Conservation (phyloP, 345 rosid species). For the Orychophragmus violaceus region DNA sequence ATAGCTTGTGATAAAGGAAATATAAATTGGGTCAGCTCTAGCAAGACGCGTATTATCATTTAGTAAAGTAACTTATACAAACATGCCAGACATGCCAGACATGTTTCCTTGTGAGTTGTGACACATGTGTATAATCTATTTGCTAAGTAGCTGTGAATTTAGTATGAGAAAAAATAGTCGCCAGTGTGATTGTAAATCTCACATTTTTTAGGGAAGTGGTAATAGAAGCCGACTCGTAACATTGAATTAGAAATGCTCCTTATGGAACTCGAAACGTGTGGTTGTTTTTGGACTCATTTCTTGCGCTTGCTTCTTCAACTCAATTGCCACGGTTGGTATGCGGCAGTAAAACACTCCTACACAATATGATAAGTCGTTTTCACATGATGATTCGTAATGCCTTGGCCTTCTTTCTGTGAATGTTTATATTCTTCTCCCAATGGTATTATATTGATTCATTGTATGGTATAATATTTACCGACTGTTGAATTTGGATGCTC, state of each 20-base stretch:
- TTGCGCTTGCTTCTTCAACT: slow-evolving; percentile 59
- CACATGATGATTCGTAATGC: not conserved
- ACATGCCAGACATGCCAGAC: slow-evolving; percentile 10
- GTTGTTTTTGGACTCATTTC: slow-evolving; percentile 70
- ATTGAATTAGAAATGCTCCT: slow-evolving; percentile 65
- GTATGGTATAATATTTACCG: slow-evolving; percentile 54
- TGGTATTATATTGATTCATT: too few relatives aligned
- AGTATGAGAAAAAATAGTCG: slow-evolving; percentile 24
- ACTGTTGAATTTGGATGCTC: slow-evolving; percentile 81
- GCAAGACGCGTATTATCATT: not conserved
- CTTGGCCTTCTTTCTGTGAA: too few relatives aligned
- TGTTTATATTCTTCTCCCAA: too few relatives aligned
- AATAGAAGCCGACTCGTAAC: slow-evolving; percentile 15
- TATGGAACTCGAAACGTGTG: slow-evolving; percentile 84
- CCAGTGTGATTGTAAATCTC: slow-evolving; percentile 7
- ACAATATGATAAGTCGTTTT: not conserved
- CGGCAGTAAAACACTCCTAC: slow-evolving; percentile 98
- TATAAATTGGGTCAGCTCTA: not conserved
- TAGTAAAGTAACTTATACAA: slow-evolving; percentile 16
- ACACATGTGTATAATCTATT: slow-evolving; percentile 24
- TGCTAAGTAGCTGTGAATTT: slow-evolving; percentile 22
- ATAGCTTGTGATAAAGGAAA: not conserved
- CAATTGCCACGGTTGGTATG: slow-evolving; percentile 79
- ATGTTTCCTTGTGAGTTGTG: slow-evolving; percentile 3
- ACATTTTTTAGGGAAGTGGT: slow-evolving; percentile 11